A percentile compares a stretch with the other conserved stretches of the same genome.
Evolutionary conservation across 257 asterid species (phyloP).

Genomic region (Solanum paucissectum): DNA sequence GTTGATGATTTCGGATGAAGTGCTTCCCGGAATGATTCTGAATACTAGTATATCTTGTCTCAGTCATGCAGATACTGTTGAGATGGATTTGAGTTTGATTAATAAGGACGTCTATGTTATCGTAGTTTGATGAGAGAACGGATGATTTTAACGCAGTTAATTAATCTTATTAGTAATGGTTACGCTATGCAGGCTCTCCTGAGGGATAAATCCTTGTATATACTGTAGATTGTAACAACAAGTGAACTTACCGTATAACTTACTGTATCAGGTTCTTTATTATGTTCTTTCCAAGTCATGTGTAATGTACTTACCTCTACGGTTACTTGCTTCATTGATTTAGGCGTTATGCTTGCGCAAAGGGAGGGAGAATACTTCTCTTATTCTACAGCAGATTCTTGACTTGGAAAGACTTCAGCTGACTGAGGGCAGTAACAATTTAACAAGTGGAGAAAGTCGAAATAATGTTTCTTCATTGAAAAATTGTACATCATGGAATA

Average conservation of each 20-base stretch:
- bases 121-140: background rate
- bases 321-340: background rate
- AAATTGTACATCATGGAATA: conserved; percentile 12
- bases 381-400: conserved; percentile 53
- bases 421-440: conserved; percentile 16
- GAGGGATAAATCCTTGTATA: background rate
- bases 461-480: conserved; percentile 8
- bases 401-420: conserved; percentile 54
- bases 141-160: background rate
- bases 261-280: background rate
- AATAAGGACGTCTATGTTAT: background rate
- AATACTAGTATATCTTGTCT: background rate
- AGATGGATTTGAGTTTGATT: background rate
- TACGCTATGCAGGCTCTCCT: background rate
- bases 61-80: background rate
- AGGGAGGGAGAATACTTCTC: conserved; percentile 12
- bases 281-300: background rate
- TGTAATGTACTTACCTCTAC: background rate
- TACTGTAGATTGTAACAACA: background rate
- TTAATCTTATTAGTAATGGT: background rate
- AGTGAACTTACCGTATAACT: background rate
- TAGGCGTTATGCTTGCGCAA: background rate
- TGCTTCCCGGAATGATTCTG: background rate
- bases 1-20: background rate
- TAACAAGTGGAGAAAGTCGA: conserved; percentile 18